phyloP scores from a whole-genome alignment of 106 monocot species.

The Phalaenopsis aphrodite region DNA sequence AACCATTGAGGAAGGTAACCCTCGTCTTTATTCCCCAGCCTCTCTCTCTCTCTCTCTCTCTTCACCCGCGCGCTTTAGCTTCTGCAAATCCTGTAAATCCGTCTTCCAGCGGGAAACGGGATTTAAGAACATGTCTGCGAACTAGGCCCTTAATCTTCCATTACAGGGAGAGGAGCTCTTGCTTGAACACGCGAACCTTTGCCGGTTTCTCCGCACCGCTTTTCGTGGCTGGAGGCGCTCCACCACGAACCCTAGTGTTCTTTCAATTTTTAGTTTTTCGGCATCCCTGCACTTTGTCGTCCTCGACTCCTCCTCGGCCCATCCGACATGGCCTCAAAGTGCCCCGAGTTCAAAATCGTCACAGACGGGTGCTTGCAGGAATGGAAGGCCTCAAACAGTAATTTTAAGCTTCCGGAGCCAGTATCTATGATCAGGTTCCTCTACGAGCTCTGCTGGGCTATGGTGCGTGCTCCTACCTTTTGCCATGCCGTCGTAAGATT shows the following conservation, averaged over 20 bases:
- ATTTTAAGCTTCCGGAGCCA: conserved; percentile 39
- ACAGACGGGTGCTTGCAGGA: conserved; percentile 46
- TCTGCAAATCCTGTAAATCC: no score
- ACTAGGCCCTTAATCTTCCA: no score
- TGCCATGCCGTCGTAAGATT: not conserved
- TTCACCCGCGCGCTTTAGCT: no score
- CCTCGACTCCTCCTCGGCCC: conserved; percentile 10
- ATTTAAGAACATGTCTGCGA: no score
- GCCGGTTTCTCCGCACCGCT: no score
- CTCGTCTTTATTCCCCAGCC: no score
- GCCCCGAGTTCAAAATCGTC: conserved; percentile 54
- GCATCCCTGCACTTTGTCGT: not conserved
- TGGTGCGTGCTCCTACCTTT: conserved; percentile 33
- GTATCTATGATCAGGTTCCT: conserved; percentile 61
- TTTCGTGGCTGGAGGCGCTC: not conserved
- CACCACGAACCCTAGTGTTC: not conserved
- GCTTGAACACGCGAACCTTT: no score
- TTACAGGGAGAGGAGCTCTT: no score
- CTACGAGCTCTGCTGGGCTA: conserved; percentile 82
- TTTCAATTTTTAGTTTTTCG: not conserved
- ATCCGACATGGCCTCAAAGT: conserved; percentile 25
- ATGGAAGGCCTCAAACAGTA: conserved; percentile 45
- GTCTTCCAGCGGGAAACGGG: no score
- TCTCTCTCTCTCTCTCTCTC: no score
- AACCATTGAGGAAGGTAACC: no score